A percentile compares a stretch with the other conserved stretches of the same genome.
phyloP scores from a whole-genome alignment of 2,329 filamentous ascomycete genomes.

The Aspergillus awamori region DNA sequence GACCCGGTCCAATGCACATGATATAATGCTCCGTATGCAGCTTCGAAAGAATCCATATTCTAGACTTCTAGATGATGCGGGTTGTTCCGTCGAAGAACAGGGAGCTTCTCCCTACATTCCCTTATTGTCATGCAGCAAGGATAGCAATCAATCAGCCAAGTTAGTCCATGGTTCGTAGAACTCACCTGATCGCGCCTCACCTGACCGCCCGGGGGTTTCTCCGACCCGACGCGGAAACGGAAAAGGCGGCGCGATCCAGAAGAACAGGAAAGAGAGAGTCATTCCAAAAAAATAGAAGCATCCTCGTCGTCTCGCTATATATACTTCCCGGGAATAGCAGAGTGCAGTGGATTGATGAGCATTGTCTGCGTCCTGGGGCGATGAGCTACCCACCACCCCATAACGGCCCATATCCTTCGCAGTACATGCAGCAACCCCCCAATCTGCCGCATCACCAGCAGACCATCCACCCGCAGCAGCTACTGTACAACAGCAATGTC shows the following conservation, averaged over 20 bases:
- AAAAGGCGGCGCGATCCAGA: conserved; percentile 20
- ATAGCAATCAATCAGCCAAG: too few relatives aligned
- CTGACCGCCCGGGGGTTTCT: conserved; percentile 34
- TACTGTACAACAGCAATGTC: conserved; percentile 42
- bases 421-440: conserved; percentile 36
- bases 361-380: conserved; percentile 34
- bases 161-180: not conserved
- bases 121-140: not conserved
- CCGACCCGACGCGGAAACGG: conserved; percentile 34
- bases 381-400: conserved; percentile 48
- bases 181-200: conserved; percentile 21
- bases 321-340: conserved; percentile 16
- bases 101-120: not conserved
- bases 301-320: conserved; percentile 4
- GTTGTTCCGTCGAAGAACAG: too few relatives aligned
- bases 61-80: too few relatives aligned
- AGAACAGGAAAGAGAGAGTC: conserved; percentile 10
- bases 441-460: conserved; percentile 31
- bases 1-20: not conserved
- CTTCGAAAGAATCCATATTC: not conserved
- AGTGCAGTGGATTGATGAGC: conserved; percentile 26
- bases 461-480: conserved; percentile 36
- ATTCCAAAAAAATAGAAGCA: conserved; percentile 5
- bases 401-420: conserved; percentile 43
- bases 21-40: not conserved